phyloP scores from a whole-genome alignment of 164 flowering plant genomes.

The Aristolochia contorta region DNA sequence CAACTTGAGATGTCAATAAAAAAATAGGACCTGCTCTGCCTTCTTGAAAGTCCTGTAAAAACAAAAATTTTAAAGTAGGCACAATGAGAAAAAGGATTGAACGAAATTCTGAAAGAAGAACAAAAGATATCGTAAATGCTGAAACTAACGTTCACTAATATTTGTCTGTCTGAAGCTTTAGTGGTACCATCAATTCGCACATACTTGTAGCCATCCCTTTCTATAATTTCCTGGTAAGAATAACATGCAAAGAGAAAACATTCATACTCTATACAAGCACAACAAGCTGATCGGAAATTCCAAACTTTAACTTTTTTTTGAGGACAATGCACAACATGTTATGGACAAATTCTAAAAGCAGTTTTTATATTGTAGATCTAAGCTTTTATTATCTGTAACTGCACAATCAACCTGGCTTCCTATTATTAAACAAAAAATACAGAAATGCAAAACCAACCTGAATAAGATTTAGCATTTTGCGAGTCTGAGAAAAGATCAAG shows the following conservation, averaged over 20 bases:
- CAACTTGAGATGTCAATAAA: slow-evolving; percentile 96
- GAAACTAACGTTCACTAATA: slow-evolving; percentile 62
- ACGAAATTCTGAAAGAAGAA: not conserved
- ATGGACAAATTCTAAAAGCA: too few species aligned
- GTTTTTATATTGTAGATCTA: too few species aligned
- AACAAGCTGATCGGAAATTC: too few species aligned
- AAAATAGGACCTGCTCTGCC: slow-evolving; percentile 81
- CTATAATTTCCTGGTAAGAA: not conserved
- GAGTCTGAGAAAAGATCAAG: slow-evolving; percentile 92
- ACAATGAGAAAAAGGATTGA: not conserved
- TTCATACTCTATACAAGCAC: too few species aligned
- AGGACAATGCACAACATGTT: too few species aligned
- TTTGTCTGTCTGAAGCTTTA: slow-evolving; percentile 68
- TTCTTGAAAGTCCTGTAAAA: slow-evolving; percentile 81
- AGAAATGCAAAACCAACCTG: slow-evolving; percentile 36
- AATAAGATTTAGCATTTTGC: slow-evolving; percentile 89
- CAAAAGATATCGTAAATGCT: not conserved
- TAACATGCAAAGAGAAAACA: too few species aligned
- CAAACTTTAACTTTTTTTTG: too few species aligned
- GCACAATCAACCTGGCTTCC: too few species aligned
- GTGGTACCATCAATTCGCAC: slow-evolving; percentile 95
- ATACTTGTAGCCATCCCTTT: slow-evolving; percentile 37
- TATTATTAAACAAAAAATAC: too few species aligned
- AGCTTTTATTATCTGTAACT: too few species aligned
- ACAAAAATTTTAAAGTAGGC: not conserved